Evolutionary conservation across 495 filamentous ascomycete genomes (phyloP).

Genomic region (Trypethelium eluteriae): DNA sequence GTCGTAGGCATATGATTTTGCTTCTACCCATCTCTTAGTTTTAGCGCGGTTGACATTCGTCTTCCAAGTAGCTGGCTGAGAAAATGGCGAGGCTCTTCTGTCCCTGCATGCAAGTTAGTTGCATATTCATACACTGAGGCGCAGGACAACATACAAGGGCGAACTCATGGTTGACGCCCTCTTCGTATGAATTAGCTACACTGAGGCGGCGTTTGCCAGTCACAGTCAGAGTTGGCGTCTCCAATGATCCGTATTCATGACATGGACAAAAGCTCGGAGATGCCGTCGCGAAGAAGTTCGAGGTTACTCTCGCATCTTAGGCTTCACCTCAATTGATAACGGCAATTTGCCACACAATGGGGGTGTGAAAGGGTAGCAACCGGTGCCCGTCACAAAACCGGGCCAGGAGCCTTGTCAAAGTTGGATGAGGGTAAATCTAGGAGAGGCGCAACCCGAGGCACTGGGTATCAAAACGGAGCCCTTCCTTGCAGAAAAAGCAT

Average conservation of each 20-base stretch:
- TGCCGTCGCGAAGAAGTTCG: background rate
- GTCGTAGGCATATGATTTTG: constrained; percentile 79
- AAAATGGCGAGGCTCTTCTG: constrained; percentile 23
- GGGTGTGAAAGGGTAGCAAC: background rate
- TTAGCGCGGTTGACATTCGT: constrained; percentile 85
- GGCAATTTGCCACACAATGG: background rate
- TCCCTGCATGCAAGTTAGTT: constrained; percentile 6
- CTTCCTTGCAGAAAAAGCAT: too few relatives aligned
- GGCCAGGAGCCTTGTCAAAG: background rate
- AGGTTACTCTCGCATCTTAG: background rate
- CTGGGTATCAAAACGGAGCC: too few relatives aligned
- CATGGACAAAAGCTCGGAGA: background rate
- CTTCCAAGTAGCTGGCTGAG: constrained; percentile 52
- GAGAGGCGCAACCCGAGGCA: background rate
- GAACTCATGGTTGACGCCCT: background rate
- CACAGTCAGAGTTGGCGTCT: background rate
- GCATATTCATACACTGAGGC: background rate
- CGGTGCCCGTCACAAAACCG: background rate
- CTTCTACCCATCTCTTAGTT: constrained; percentile 92
- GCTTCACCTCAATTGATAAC: background rate
- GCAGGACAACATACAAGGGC: background rate
- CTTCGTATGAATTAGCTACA: too few relatives aligned
- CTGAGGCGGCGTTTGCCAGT: background rate
- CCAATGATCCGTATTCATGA: background rate
- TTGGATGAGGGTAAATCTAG: background rate